Base-by-base conservation (phyloP, 805 yeast species). In the Cyberlindnera nakhonratchasimensis region DNA sequence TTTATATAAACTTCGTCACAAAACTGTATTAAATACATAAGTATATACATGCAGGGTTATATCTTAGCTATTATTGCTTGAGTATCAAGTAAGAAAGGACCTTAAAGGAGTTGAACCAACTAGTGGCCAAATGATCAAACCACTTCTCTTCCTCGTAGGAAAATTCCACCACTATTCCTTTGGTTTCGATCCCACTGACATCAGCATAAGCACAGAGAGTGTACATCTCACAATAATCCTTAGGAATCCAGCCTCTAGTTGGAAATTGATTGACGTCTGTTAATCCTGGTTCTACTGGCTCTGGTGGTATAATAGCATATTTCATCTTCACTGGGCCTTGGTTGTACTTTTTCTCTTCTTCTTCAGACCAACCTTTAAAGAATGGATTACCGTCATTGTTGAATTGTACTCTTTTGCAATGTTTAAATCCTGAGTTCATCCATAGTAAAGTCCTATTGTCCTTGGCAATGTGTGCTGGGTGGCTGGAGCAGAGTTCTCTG, bases 371-470 rank as follows among this genome's bases (percentile, higher is more conserved):
- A 4, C 36, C 45, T 20, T 35, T 34, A 59, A 66, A 37, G 54
- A 61, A 43, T 50, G 63, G 29, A 13, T 47, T 28, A 10, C 37
- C 39, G 6, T 18, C 13, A 12, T 40, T 23, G n/a, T 23, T 37
- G 14, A 18, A 35, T 12, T 32, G 21, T 4, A 26, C 9, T 17
- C 41, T 51, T 28, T 51, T 48, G 57, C 85, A 79, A 36, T 60
- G 68, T 38, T 66, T 55, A 54, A 77, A 74, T 0, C 83, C 83
- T 1, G 82, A 75, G 50, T 79, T 79, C 46, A 79, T 68, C 83
- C 83, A 78, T 2, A 76, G 52, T 23, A 79, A 52, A 7, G 42
- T 47, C 12, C 26, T 21, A 3, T 71, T 61, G 31, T 63, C 65
- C 4, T 40, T 39, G 30, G 62, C 59, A 10, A 78, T 58, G 54